Base-by-base conservation (phyloP, 441 rosid species). In the Hura crepitans region DNA sequence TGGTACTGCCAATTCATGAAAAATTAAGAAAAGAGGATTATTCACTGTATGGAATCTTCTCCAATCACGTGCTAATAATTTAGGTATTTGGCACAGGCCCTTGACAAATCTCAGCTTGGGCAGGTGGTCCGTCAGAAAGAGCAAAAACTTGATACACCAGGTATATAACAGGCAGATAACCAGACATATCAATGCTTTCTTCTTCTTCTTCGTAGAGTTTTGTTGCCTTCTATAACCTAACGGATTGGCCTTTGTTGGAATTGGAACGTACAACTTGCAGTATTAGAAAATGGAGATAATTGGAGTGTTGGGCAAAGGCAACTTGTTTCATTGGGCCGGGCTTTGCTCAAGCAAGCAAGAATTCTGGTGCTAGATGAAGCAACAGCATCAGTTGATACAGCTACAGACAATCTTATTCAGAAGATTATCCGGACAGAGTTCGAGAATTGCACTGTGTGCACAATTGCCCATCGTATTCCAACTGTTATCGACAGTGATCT, bases 291-390 rank as follows among this genome's bases (percentile, higher is more conserved):
- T 81, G 99, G 99, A 80, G 99, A 96, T 74, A 96, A 96, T 85
- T 96, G 99, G 99, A 96, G 99, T 75, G 97, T 96, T 74, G 99
- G 99, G 65, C 98, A 96, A 74, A 81, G 98, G 62, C 99, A 96
- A 77, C 93, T 96, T 57, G 94, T 96, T 77, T 84, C 99, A 45
- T 82, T 96, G 7, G 99, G 99, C 17, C 81, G 99, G 65, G 97
- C 99, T 68, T 85, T 96, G 77, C 93, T 96, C n/a, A 89, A 93
- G 80, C 97, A 91, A 78, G 96, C 98, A 4, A 89, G 85, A 80
- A 93, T 96, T 82, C 86, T 96, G 56, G 99, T 96, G 66, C 93
- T 96, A 50, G 99, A 96, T 78, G 99, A 96, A 84, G 99, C 99
- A 46, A 96, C 99, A 30, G 97, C 99, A 69, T 96, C 99, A 11